Percentiles rank a stretch among this genome's conserved stretches.
Conservation (phyloP, 306 rosid genomes). For the Medicago ruthenica region DNA sequence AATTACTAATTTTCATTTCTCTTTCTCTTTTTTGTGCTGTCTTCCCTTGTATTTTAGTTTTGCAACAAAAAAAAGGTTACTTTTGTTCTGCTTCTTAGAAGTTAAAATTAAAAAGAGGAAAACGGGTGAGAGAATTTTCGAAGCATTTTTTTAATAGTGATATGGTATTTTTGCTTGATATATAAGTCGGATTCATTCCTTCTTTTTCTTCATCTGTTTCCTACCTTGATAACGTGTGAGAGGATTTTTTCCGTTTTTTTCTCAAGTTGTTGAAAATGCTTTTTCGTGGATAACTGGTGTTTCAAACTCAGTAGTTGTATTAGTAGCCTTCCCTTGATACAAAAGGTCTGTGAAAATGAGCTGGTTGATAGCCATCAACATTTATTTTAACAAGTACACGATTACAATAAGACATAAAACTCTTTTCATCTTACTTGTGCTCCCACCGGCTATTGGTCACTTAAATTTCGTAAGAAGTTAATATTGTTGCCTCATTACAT, state of each 20-base stretch:
- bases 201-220: not conserved
- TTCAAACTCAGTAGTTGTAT: not conserved
- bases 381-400: not conserved
- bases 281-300: slow-evolving; percentile 5
- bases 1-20: not conserved
- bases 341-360: slow-evolving; percentile 1
- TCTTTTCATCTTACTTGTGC: not conserved
- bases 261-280: not conserved
- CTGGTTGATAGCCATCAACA: not conserved
- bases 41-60: not conserved
- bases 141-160: not conserved
- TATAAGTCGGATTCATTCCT: not conserved
- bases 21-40: not conserved
- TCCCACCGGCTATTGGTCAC: not conserved
- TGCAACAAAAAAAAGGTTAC: not conserved
- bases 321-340: not conserved
- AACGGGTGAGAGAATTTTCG: not conserved
- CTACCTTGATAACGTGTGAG: not conserved
- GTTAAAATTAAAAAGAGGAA: not conserved
- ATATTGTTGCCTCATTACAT: not conserved
- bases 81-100: not conserved
- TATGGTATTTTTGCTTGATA: not conserved
- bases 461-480: not conserved
- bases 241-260: not conserved
- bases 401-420: not conserved